Percentiles rank a stretch among this genome's conserved stretches.
These are phyloP conservation scores for Tephrocybe sp. DNA, from an alignment of 768 basidiomycete species.

Conservation along the genomic window DNA sequence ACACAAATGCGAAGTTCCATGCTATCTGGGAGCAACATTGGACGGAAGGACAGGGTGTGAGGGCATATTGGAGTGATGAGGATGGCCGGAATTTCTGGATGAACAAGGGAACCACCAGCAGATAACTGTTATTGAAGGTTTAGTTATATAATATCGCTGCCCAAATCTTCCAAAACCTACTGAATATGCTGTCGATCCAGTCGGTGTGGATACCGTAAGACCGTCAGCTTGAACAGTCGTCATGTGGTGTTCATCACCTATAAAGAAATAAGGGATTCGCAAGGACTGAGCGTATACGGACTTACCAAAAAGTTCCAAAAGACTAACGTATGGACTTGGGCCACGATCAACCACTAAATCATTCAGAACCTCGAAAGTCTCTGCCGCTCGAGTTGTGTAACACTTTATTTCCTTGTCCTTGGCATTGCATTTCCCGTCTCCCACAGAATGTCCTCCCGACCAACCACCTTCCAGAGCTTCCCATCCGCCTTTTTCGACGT, in stretches of 20 bases:
- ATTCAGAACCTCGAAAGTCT: constrained; percentile 95
- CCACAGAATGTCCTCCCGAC: constrained; percentile 38
- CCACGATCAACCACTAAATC: constrained; percentile 98
- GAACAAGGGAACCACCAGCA: constrained; percentile 95
- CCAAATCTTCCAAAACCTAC: constrained; percentile 37
- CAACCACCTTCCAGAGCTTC: constrained; percentile 89
- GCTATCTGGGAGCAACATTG: constrained; percentile 97
- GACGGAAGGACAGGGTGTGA: constrained; percentile 96
- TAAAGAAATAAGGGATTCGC: background rate
- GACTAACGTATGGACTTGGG: constrained; percentile 95
- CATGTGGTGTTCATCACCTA: constrained; percentile 98
- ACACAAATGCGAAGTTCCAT: constrained; percentile 99
- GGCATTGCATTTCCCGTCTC: constrained; percentile 41
- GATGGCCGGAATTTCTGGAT: constrained; percentile 96
- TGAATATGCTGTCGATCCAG: constrained; percentile 98
- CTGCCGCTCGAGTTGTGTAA: constrained; percentile 90
- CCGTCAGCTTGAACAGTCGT: constrained; percentile 99
- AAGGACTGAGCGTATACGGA: constrained; percentile 11
- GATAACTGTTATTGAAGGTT: constrained; percentile 54
- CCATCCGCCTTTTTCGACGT: constrained; percentile 89
- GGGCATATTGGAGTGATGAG: constrained; percentile 98
- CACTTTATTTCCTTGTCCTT: constrained; percentile 99
- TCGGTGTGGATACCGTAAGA: constrained; percentile 92
- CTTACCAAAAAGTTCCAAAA: constrained; percentile 94
- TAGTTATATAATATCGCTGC: background rate